Evolutionary conservation across 2,329 filamentous ascomycete species (phyloP).

Genomic region (Alternaria sp.): DNA sequence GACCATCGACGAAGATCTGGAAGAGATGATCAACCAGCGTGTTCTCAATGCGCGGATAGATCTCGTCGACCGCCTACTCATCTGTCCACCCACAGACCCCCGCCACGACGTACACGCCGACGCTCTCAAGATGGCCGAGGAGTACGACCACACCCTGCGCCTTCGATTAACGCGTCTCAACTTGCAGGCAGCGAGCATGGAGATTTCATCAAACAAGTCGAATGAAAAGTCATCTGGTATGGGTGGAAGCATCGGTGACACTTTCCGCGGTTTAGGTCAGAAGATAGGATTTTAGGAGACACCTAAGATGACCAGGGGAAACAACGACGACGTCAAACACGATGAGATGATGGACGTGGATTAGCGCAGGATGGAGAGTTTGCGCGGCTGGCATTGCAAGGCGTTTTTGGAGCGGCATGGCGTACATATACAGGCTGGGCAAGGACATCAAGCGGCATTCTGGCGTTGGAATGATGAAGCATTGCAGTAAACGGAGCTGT

Average conservation of each 20-base stretch:
- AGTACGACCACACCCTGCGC: conserved; percentile 77
- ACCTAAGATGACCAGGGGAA: neutral
- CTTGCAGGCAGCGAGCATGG: conserved; percentile 76
- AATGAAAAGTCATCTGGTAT: conserved; percentile 22
- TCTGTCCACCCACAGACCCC: conserved; percentile 72
- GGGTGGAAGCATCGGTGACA: conserved; percentile 35
- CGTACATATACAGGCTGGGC: conserved; percentile 1
- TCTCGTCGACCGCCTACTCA: conserved; percentile 79
- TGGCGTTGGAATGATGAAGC: conserved; percentile 6
- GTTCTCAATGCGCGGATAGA: conserved; percentile 83
- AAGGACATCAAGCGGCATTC: conserved; percentile 10
- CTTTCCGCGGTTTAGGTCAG: conserved; percentile 38
- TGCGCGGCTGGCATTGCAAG: conserved; percentile 18
- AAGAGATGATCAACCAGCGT: conserved; percentile 76
- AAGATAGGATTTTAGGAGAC: conserved; percentile 41
- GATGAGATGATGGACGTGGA: neutral
- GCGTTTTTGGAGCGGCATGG: conserved; percentile 16
- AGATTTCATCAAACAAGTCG: conserved; percentile 59
- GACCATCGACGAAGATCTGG: conserved; percentile 75
- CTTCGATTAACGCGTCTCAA: conserved; percentile 81
- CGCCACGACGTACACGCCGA: conserved; percentile 74
- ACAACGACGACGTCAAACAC: neutral
- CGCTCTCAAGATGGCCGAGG: conserved; percentile 71
- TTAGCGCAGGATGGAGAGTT: neutral
- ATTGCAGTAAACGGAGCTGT: neutral